These are phyloP conservation scores for Oenanthe sinensis DNA, from an alignment of 129 eudicot species.

Conservation along the genomic window DNA sequence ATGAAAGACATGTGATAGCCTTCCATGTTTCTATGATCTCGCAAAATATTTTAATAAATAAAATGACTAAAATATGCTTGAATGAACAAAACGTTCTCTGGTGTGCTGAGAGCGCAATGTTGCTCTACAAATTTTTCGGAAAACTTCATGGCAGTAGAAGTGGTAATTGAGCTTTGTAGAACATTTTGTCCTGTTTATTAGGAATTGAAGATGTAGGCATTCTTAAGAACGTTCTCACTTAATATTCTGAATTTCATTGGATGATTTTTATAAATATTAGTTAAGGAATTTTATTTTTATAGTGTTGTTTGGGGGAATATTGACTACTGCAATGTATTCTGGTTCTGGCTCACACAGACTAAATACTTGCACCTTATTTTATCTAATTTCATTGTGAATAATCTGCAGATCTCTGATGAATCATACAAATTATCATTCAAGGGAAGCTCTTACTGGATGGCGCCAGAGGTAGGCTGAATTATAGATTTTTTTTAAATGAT, in stretches of 20 bases:
- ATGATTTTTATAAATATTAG: background rate
- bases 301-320: background rate
- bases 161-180: too few relatives aligned
- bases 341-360: background rate
- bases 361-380: background rate
- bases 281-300: too few relatives aligned
- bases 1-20: background rate
- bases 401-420: conserved; percentile 46
- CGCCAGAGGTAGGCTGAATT: conserved; percentile 47
- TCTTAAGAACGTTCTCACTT: too few relatives aligned
- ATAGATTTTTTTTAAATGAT: conserved; percentile 2
- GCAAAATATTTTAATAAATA: background rate
- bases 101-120: background rate
- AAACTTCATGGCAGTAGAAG: background rate
- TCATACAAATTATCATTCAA: conserved; percentile 51
- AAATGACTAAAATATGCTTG: background rate
- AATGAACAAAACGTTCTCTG: background rate
- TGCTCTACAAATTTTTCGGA: background rate
- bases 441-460: conserved; percentile 78
- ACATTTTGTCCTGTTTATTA: too few relatives aligned
- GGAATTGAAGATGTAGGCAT: background rate
- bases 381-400: background rate
- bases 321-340: background rate
- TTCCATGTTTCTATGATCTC: background rate
- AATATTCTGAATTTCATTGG: background rate